Evolutionary conservation across 225 moss, liverwort and hornwort genomes (phyloP).

Genomic region (Climacium dendroides): DNA sequence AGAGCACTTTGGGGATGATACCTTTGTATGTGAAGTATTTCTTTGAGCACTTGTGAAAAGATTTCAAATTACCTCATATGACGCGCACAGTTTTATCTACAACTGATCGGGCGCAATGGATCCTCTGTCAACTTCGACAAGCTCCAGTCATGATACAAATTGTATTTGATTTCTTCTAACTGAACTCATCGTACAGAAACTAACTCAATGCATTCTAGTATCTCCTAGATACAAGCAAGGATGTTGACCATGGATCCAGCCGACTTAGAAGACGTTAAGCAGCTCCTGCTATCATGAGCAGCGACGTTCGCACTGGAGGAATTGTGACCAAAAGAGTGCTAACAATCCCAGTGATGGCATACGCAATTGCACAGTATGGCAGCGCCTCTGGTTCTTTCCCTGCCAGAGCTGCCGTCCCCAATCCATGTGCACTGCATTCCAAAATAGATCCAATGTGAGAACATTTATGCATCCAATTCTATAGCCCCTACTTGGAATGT

Average conservation of each 20-base stretch:
- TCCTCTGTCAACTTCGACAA: background rate
- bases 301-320: slow-evolving; percentile 31
- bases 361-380: slow-evolving; percentile 91
- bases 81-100: background rate
- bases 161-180: background rate
- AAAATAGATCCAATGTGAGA: background rate
- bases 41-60: background rate
- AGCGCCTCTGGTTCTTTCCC: slow-evolving; percentile 95
- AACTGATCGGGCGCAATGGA: background rate
- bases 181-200: background rate
- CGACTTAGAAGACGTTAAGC: background rate
- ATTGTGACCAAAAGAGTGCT: slow-evolving; percentile 45
- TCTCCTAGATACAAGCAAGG: background rate
- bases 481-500: background rate
- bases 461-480: background rate
- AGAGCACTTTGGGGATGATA: background rate
- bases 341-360: slow-evolving; percentile 71
- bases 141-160: background rate
- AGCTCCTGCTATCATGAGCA: slow-evolving; percentile 40
- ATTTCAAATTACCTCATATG: background rate
- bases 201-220: background rate
- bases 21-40: background rate
- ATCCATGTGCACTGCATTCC: slow-evolving; percentile 79
- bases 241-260: background rate
- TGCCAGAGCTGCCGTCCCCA: slow-evolving; percentile 92